A percentile compares a stretch with the other conserved stretches of the same genome.
Conservation (phyloP, 805 yeast genomes). For the Kuraishia ogatae region DNA sequence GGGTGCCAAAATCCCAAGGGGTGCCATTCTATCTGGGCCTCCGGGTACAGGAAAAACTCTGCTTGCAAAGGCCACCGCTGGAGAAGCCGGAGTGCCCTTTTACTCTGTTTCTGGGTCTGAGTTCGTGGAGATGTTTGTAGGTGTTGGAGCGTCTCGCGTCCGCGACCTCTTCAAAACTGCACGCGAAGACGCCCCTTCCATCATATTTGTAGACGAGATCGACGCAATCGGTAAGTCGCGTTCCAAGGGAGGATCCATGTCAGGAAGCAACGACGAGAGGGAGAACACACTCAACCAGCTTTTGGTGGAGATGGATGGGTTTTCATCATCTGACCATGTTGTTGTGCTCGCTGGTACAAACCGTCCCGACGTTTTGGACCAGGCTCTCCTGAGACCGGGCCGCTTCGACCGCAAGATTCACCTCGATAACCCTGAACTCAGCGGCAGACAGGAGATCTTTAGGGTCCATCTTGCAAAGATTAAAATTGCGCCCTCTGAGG, state of each 20-base stretch:
- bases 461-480: constrained; percentile 67
- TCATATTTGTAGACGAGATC: constrained; percentile 88
- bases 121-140: constrained; percentile 95
- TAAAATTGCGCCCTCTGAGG: constrained; percentile 34
- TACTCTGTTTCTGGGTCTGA: constrained; percentile 89
- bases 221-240: constrained; percentile 93
- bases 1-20: constrained; percentile 94
- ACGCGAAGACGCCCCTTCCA: constrained; percentile 82
- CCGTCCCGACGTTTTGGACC: constrained; percentile 84
- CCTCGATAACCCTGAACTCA: constrained; percentile 81
- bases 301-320: constrained; percentile 94
- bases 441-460: constrained; percentile 83
- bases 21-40: constrained; percentile 90
- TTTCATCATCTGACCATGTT: constrained; percentile 78
- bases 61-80: constrained; percentile 91
- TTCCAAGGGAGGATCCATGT: constrained; percentile 56
- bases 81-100: constrained; percentile 94
- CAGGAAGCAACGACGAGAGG: constrained; percentile 87
- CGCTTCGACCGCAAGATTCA: constrained; percentile 87
- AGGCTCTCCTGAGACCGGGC: constrained; percentile 89
- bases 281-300: constrained; percentile 89
- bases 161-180: constrained; percentile 89
- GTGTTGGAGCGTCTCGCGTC: constrained; percentile 93
- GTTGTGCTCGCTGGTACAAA: constrained; percentile 95
- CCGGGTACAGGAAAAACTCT: constrained; percentile 97